These are phyloP conservation scores for Arabidopsis hybrid DNA, from an alignment of 441 rosid species.

Conservation along the genomic window DNA sequence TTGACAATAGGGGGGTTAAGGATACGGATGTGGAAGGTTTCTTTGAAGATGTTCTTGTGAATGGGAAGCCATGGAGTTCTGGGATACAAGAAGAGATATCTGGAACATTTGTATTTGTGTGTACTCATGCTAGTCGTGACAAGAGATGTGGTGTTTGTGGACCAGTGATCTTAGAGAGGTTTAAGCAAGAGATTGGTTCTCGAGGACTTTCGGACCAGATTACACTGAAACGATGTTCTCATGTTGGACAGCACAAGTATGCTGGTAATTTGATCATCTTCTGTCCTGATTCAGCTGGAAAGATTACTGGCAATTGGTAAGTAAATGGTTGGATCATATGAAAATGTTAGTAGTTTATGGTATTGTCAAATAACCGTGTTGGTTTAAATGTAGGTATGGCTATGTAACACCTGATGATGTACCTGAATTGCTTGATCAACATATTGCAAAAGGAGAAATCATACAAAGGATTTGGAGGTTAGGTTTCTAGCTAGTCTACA, in stretches of 20 bases:
- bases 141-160: constrained; percentile 98
- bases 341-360: constrained; percentile 5
- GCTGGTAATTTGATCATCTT: constrained; percentile 88
- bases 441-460: constrained; percentile 76
- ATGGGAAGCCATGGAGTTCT: constrained; percentile 72
- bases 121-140: constrained; percentile 91
- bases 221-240: constrained; percentile 80
- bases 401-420: constrained; percentile 95
- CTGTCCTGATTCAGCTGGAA: constrained; percentile 71
- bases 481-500: too few species aligned
- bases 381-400: constrained; percentile 72
- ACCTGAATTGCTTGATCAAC: constrained; percentile 83
- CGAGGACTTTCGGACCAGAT: constrained; percentile 71
- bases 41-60: constrained; percentile 88
- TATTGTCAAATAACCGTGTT: neutral
- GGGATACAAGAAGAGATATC: constrained; percentile 62
- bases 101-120: constrained; percentile 83
- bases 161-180: constrained; percentile 74
- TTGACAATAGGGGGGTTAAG: constrained; percentile 62
- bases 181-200: constrained; percentile 63
- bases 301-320: constrained; percentile 80
- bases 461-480: constrained; percentile 92
- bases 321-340: constrained; percentile 16
- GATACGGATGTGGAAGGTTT: constrained; percentile 68
- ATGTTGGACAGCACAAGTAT: constrained; percentile 94